A percentile compares a stretch with the other conserved stretches of the same genome.
phyloP scores from a whole-genome alignment of 2,329 filamentous ascomycete genomes.

The Drechslerella stenobrocha region DNA sequence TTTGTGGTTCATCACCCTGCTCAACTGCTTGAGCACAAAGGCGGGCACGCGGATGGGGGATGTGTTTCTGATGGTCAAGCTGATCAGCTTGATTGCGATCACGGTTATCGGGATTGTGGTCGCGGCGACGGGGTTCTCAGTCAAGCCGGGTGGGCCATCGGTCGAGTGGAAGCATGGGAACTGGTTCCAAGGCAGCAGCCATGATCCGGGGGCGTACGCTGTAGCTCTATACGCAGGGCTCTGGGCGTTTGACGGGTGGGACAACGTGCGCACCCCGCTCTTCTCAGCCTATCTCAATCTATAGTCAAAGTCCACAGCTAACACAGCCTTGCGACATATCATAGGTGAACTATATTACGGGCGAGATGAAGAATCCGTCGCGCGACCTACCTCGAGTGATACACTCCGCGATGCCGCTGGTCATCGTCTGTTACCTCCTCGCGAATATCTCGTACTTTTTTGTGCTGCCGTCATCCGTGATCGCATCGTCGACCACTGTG shows the following conservation, averaged over 20 bases:
- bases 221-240: slow-evolving; percentile 92
- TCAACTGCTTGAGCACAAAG: slow-evolving; percentile 90
- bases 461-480: slow-evolving; percentile 76
- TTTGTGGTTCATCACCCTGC: slow-evolving; percentile 72
- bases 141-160: slow-evolving; percentile 70
- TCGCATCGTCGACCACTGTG: slow-evolving; percentile 91
- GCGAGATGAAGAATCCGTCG: slow-evolving; percentile 88
- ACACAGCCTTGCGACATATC: slow-evolving; percentile 22
- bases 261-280: slow-evolving; percentile 71
- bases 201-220: slow-evolving; percentile 68
- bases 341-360: slow-evolving; percentile 97
- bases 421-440: slow-evolving; percentile 85
- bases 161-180: slow-evolving; percentile 81
- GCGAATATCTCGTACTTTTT: slow-evolving; percentile 94
- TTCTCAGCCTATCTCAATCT: neutral
- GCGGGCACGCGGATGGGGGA: slow-evolving; percentile 86
- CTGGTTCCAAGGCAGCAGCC: slow-evolving; percentile 86
- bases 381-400: slow-evolving; percentile 92
- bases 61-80: slow-evolving; percentile 95
- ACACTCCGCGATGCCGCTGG: slow-evolving; percentile 91
- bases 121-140: slow-evolving; percentile 79
- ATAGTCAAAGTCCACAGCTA: neutral
- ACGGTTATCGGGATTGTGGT: slow-evolving; percentile 88
- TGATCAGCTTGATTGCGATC: slow-evolving; percentile 82
- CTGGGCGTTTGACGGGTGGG: slow-evolving; percentile 99